phyloP scores from a whole-genome alignment of 2,329 filamentous ascomycete species.

The Paraphoma chrysanthemicola region DNA sequence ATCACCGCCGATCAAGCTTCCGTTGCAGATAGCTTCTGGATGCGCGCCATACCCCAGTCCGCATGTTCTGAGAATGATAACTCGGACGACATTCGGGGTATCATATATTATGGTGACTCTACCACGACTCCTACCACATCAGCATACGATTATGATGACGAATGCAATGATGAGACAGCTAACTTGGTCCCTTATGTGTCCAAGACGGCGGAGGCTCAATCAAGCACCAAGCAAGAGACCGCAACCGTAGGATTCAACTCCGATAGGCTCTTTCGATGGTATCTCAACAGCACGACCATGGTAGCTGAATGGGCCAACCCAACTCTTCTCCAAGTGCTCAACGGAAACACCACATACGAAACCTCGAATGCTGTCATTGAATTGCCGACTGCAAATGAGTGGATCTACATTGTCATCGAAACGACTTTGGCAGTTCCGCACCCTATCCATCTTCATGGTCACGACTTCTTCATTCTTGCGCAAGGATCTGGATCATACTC shows the following conservation, averaged over 20 bases:
- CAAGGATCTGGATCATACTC: conserved; percentile 34
- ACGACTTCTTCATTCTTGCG: conserved; percentile 43
- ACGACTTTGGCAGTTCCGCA: conserved; percentile 44
- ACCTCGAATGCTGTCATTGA: conserved; percentile 38
- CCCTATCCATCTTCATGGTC: conserved; percentile 42
- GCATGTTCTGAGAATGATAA: conserved; percentile 47
- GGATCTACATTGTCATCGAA: conserved; percentile 51
- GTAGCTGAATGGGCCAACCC: conserved; percentile 48
- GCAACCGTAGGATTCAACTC: conserved; percentile 39
- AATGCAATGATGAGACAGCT: conserved; percentile 46
- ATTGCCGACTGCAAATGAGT: conserved; percentile 34
- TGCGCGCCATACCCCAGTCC: conserved; percentile 49
- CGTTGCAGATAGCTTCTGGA: conserved; percentile 42
- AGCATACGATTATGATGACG: conserved; percentile 42
- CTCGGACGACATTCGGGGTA: conserved; percentile 41
- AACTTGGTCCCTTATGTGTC: conserved; percentile 35
- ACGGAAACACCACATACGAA: conserved; percentile 40
- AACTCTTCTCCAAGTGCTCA: conserved; percentile 45
- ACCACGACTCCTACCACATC: conserved; percentile 39
- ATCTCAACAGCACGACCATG: conserved; percentile 50
- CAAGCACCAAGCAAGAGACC: conserved; percentile 33
- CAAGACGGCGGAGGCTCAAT: conserved; percentile 42
- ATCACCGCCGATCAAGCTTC: conserved; percentile 42
- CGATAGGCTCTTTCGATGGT: conserved; percentile 51
- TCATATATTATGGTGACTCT: conserved; percentile 47